Conservation (phyloP, 2,329 filamentous ascomycete genomes). For the Claviceps paspali region DNA sequence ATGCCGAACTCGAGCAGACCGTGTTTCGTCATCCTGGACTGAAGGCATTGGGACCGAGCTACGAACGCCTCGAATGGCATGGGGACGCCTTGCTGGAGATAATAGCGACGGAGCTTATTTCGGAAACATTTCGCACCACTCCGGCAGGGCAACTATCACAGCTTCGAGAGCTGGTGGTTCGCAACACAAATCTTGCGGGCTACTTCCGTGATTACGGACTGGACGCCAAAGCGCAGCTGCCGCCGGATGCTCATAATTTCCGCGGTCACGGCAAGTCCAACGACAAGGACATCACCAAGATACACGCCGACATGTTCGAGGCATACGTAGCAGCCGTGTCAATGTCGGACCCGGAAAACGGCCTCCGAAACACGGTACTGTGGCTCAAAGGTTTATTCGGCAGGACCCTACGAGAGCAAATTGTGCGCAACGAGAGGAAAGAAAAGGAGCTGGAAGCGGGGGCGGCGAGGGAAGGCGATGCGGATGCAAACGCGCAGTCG, state of each 20-base stretch:
- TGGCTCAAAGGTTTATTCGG: constrained; percentile 72
- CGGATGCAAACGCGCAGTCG: not conserved
- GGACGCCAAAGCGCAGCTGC: constrained; percentile 45
- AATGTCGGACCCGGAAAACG: constrained; percentile 47
- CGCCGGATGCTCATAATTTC: constrained; percentile 22
- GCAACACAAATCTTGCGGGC: constrained; percentile 59
- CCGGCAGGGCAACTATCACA: constrained; percentile 56
- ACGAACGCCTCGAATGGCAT: constrained; percentile 77
- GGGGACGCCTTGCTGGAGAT: constrained; percentile 78
- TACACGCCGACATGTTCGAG: constrained; percentile 78
- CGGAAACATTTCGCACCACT: constrained; percentile 50
- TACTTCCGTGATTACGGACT: constrained; percentile 61
- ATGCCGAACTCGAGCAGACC: constrained; percentile 42
- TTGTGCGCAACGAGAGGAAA: constrained; percentile 17
- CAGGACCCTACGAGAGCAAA: constrained; percentile 41
- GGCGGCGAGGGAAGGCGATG: no score
- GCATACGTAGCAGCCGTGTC: constrained; percentile 74
- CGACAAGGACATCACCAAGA: constrained; percentile 48
- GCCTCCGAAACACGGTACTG: constrained; percentile 42
- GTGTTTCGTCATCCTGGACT: constrained; percentile 53
- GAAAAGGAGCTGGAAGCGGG: not conserved
- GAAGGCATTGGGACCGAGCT: constrained; percentile 24
- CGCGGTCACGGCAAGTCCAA: constrained; percentile 17
- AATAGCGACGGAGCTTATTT: constrained; percentile 61
- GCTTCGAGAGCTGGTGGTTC: constrained; percentile 63